Evolutionary conservation across 352 stramenopile genomes (phyloP), one percentile per base, ranked within the genome.

Genomic region (Globisporangium paddicum): DNA sequence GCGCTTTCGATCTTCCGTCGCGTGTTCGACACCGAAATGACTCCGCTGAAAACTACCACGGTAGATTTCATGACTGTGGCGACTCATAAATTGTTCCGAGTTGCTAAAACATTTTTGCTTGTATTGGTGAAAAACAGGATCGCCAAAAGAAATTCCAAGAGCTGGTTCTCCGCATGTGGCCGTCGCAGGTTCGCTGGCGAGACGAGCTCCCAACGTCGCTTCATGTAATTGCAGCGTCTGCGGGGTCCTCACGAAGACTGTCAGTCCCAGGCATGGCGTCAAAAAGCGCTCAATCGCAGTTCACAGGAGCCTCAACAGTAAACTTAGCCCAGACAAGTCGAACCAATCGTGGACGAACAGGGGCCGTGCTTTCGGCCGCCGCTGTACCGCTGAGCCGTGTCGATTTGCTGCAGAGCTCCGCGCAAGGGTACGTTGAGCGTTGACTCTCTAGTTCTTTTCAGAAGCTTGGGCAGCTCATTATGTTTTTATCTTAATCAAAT

Each of bases 101-200:
- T 38, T 38, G 34, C 13, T 38, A 38, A 38, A 14, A 14, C 9
- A 41, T 19, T 55, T 44, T 3, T 19, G 34, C 19, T 32, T 8
- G 6, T 55, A 35, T 32, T 14, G 5, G 46, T 13, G 34, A 34
- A 1, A 19, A 30, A 40, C 45, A 87, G 74, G 77, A 89, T 45
- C 82, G 82, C 0, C 73, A 86, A 28, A 28, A 48, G 16, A 83
- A 81, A 52, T 89, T 90, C 41, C 71, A 84, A 25, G 75, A 88
- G 42, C 68, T 93, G 21, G 79, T 90, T 44, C 58, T 93, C 25
- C 79, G 82, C 11, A 89, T 93, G 79, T 93, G 82, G 82, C 79
- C 82, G 3, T 80, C 77, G 9, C 88, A 89, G 47, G 64, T 89
- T 35, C 65, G 83, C 1, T 80, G 78, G 59, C 66, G 71, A 19